Base-by-base conservation (phyloP, 2,329 filamentous ascomycete species). In the Sphaerulina musiva region DNA sequence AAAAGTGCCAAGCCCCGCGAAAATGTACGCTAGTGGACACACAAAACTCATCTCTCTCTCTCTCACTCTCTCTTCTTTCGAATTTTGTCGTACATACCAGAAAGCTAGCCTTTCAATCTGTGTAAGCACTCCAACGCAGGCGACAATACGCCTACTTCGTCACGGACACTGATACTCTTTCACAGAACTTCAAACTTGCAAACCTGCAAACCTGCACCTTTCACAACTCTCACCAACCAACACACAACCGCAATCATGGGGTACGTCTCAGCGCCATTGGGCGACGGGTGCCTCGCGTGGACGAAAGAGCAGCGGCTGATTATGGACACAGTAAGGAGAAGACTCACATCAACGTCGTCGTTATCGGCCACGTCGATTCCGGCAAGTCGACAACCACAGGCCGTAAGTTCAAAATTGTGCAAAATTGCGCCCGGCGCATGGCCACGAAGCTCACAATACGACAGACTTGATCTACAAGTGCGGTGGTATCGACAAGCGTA, bases 401-500 rank as follows among this genome's bases (percentile, higher is more conserved):
- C 64, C 76, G 75, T 89, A 85, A 87, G 84, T 68, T 63, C 26
- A 29, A 4, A 29, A 64, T 54, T 66, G 64, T 54, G 62, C 20
- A 20, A 52, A 64, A 64, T 53, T 64, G 60, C 57, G 57, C 53
- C 47, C 46, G 60, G 60, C 66, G 46, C 59, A 62, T 66, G 59
- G 70, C 66, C 56, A 48, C 43, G 36, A 56, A 66, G 67, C 66
- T 70, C 68, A 76, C 76, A 87, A 70, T 84, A 85, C 78, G 85
- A 92, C 72, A 78, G 75, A 78, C 83, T 86, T 98, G 85, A 97
- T 98, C 88, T 97, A 97, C 90, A 92, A 98, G 87, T 97, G 93
- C 84, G 93, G 93, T 87, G 93, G 93, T 89, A 98, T 97, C 75
- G 93, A 98, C 89, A 90, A 92, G 85, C 92, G 93, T 90, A 97